Percentiles rank a stretch among this genome's conserved stretches.
phyloP scores from a whole-genome alignment of 345 rosid genomes.

The Corymbia maculata region DNA sequence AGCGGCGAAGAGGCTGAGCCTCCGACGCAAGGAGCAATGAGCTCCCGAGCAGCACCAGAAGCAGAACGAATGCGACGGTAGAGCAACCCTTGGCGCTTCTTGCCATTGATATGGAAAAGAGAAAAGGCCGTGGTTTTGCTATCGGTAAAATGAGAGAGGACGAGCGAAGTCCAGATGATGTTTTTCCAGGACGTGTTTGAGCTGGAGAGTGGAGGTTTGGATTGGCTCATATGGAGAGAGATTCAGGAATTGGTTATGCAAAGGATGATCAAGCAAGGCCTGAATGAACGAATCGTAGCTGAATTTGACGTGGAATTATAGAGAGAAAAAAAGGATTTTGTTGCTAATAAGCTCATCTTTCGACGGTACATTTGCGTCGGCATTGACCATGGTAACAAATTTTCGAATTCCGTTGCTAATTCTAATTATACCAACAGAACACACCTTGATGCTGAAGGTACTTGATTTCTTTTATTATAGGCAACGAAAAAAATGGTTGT shows the following conservation, averaged over 20 bases:
- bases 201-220: background rate
- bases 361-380: background rate
- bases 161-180: background rate
- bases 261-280: too few relatives aligned
- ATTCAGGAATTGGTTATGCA: too few relatives aligned
- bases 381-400: background rate
- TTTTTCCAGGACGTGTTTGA: background rate
- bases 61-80: background rate
- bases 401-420: background rate
- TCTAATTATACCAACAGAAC: background rate
- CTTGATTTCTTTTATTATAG: background rate
- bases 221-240: background rate
- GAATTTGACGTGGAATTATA: too few relatives aligned
- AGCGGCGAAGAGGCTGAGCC: slow-evolving; percentile 15
- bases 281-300: too few relatives aligned
- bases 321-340: background rate
- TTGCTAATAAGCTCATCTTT: background rate
- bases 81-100: background rate
- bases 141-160: background rate
- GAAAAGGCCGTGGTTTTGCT: background rate
- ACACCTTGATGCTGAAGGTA: background rate
- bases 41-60: background rate
- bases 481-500: background rate
- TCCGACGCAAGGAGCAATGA: slow-evolving; percentile 1
- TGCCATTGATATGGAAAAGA: background rate